phyloP scores from a whole-genome alignment of 2,329 filamentous ascomycete genomes.

The Colletotrichum tropicicola region DNA sequence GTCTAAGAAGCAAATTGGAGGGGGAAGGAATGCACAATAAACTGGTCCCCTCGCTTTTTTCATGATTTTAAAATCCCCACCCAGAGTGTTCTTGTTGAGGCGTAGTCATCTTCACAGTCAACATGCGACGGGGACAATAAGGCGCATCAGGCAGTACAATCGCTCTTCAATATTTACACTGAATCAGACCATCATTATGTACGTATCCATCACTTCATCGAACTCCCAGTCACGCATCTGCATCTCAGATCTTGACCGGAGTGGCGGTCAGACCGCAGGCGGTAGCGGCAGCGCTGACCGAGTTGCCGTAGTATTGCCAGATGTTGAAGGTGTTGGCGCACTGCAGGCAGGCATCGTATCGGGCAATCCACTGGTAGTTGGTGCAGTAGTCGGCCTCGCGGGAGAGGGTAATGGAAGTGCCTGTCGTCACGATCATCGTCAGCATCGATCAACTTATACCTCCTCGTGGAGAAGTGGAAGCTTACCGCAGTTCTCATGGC shows the following conservation, averaged over 20 bases:
- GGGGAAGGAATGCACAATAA: too few species aligned
- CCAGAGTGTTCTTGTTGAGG: too few species aligned
- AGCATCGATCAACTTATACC: too few species aligned
- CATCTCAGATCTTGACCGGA: not conserved
- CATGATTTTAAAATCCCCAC: too few species aligned
- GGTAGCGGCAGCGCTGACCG: constrained; percentile 46
- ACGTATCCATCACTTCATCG: not conserved
- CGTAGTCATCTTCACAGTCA: too few species aligned
- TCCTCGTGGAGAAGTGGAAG: not conserved
- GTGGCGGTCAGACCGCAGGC: constrained; percentile 40
- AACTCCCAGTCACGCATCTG: not conserved
- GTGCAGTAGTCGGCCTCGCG: constrained; percentile 42
- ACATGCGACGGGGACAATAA: too few species aligned
- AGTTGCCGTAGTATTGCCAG: constrained; percentile 52
- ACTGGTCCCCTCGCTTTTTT: too few species aligned
- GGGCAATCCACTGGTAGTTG: constrained; percentile 33
- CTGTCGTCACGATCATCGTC: too few species aligned
- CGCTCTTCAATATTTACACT: not conserved
- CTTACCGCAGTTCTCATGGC: constrained; percentile 61
- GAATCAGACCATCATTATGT: not conserved
- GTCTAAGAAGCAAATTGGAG: too few species aligned
- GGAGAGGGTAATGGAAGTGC: constrained; percentile 44
- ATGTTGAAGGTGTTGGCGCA: constrained; percentile 53
- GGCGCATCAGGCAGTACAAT: not conserved
- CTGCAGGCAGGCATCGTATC: constrained; percentile 49